Percentiles rank a stretch among this genome's conserved stretches.
These are phyloP conservation scores for Hymenoscyphus linearis DNA, from an alignment of 2,329 filamentous ascomycete species.

Conservation along the genomic window DNA sequence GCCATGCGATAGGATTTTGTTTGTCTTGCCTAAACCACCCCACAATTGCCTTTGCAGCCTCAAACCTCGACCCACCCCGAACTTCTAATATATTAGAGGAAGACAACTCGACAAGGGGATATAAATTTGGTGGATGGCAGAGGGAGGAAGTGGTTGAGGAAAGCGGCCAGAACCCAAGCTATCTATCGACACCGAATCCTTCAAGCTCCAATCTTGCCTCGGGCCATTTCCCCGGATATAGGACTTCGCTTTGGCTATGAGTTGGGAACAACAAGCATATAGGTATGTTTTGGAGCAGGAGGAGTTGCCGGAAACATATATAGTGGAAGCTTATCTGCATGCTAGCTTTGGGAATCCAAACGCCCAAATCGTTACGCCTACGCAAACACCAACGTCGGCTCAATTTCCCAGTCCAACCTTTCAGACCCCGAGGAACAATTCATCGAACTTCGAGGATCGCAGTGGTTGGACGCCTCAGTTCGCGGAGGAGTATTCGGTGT, in stretches of 20 bases:
- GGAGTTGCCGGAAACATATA: background rate
- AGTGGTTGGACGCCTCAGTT: conserved; percentile 56
- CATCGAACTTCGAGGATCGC: conserved; percentile 43
- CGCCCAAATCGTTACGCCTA: conserved; percentile 55
- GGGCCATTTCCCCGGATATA: conserved; percentile 14
- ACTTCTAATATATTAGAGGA: conserved; percentile 6
- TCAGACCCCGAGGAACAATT: conserved; percentile 49
- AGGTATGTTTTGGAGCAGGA: conserved; percentile 39
- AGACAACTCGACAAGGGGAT: background rate
- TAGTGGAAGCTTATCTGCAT: conserved; percentile 28
- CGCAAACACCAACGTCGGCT: conserved; percentile 50
- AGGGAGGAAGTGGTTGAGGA: conserved; percentile 18
- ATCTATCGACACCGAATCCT: conserved; percentile 4
- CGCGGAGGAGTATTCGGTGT: conserved; percentile 61
- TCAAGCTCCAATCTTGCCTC: conserved; percentile 21
- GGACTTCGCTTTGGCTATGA: conserved; percentile 50
- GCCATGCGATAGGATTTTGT: conserved; percentile 19
- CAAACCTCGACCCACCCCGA: conserved; percentile 6
- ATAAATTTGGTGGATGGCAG: conserved; percentile 7
- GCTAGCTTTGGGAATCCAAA: conserved; percentile 58
- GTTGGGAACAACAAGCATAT: conserved; percentile 50
- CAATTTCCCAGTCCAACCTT: conserved; percentile 50
- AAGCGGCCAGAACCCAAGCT: conserved; percentile 4
- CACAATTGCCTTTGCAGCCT: conserved; percentile 9
- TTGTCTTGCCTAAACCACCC: conserved; percentile 11